These are phyloP conservation scores for Millerago galiae DNA, from an alignment of 805 yeast genomes.

Conservation along the genomic window DNA sequence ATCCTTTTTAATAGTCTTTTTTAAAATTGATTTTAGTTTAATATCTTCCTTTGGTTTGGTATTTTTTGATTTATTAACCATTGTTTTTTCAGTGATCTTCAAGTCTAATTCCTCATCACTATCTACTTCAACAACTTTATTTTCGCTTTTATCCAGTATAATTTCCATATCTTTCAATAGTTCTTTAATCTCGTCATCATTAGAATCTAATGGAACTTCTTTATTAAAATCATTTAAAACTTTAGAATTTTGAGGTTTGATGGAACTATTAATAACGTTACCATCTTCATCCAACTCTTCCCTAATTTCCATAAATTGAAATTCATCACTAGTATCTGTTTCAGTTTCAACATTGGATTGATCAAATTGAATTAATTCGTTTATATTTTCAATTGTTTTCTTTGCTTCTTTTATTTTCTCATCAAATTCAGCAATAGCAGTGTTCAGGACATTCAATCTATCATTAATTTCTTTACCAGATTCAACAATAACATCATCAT, in stretches of 20 bases:
- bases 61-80: constrained; percentile 1
- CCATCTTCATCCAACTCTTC: constrained; percentile 87
- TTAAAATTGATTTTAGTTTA: not conserved
- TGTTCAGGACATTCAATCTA: constrained; percentile 25
- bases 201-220: constrained; percentile 5
- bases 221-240: constrained; percentile 16
- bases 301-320: constrained; percentile 74
- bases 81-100: constrained; percentile 4
- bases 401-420: constrained; percentile 35
- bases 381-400: constrained; percentile 25
- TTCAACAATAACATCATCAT: constrained; percentile 11
- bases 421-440: constrained; percentile 36
- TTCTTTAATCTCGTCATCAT: constrained; percentile 26
- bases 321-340: constrained; percentile 32
- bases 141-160: constrained; percentile 6
- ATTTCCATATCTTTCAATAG: constrained; percentile 23
- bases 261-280: constrained; percentile 44
- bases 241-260: constrained; percentile 33
- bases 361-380: constrained; percentile 16
- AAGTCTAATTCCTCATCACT: constrained; percentile 2
- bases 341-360: not conserved
- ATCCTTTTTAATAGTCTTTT: not conserved
- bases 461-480: constrained; percentile 26
- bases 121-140: not conserved
- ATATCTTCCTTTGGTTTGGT: not conserved